Percentiles rank a stretch among this genome's conserved stretches.
Conservation (phyloP, 2,329 filamentous ascomycete genomes). For the Colletotrichum tofieldiae region DNA sequence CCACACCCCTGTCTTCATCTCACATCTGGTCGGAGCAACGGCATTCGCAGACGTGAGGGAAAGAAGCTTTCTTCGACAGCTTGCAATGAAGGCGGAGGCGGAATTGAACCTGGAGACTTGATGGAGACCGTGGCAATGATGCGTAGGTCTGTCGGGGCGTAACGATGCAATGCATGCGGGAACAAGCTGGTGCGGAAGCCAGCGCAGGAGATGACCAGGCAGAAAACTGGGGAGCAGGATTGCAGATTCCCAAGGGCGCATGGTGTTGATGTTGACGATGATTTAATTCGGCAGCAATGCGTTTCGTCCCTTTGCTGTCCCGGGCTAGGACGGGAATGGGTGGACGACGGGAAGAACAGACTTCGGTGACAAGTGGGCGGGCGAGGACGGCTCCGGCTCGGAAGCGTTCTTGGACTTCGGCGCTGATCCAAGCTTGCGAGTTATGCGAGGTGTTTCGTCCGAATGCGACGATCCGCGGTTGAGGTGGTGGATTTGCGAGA, state of each 20-base stretch:
- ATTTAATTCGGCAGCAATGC: neutral
- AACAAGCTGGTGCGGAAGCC: neutral
- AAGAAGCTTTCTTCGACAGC: neutral
- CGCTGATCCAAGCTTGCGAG: constrained; percentile 9
- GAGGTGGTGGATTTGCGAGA: neutral
- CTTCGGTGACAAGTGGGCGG: constrained; percentile 23
- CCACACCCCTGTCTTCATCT: neutral
- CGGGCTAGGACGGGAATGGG: neutral
- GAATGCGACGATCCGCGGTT: neutral
- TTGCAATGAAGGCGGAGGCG: neutral
- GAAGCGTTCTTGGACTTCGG: constrained; percentile 7
- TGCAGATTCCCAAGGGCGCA: neutral
- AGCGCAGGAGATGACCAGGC: neutral
- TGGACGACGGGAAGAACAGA: constrained; percentile 30
- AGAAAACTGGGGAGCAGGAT: neutral
- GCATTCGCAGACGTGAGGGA: neutral
- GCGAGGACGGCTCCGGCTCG: neutral
- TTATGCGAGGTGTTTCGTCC: neutral
- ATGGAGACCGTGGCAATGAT: neutral
- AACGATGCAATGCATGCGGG: neutral
- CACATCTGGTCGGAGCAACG: neutral
- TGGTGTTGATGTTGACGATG: neutral
- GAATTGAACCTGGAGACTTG: neutral
- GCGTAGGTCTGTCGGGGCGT: neutral
- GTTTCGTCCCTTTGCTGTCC: neutral